Evolutionary conservation across 306 rosid genomes (phyloP).

Genomic region (Lathyrus aphaca): DNA sequence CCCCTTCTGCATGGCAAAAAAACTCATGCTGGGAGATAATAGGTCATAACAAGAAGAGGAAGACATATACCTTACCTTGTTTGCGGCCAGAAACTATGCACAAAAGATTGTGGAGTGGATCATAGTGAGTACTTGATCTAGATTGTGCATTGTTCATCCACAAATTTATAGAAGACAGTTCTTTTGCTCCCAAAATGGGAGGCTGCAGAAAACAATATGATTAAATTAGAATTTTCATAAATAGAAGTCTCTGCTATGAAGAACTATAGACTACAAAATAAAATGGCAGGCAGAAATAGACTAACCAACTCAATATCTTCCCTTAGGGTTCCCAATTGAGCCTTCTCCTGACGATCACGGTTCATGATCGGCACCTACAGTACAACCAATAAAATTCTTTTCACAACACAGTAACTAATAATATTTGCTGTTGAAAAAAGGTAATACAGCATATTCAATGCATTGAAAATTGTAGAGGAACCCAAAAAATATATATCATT

Average conservation of each 20-base stretch:
- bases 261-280: constrained; percentile 26
- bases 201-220: constrained; percentile 60
- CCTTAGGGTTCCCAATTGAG: constrained; percentile 65
- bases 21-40: constrained; percentile 2
- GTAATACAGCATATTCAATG: too few species aligned
- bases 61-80: constrained; percentile 58
- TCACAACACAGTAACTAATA: background rate
- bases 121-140: constrained; percentile 97
- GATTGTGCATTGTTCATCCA: constrained; percentile 92
- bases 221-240: constrained; percentile 24
- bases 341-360: constrained; percentile 58
- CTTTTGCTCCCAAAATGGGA: constrained; percentile 62
- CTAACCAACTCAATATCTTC: constrained; percentile 69
- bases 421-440: background rate
- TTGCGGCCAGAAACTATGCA: constrained; percentile 86
- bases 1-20: background rate
- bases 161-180: constrained; percentile 70
- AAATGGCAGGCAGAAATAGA: constrained; percentile 38
- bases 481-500: background rate
- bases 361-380: constrained; percentile 78
- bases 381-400: constrained; percentile 36
- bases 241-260: constrained; percentile 10
- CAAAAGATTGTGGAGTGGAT: constrained; percentile 91
- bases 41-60: constrained; percentile 15
- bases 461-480: too few species aligned